Evolutionary conservation across 2,329 filamentous ascomycete species (phyloP), one percentile per base, ranked within the genome.

Genomic region (Cucurbitaria berberidis): DNA sequence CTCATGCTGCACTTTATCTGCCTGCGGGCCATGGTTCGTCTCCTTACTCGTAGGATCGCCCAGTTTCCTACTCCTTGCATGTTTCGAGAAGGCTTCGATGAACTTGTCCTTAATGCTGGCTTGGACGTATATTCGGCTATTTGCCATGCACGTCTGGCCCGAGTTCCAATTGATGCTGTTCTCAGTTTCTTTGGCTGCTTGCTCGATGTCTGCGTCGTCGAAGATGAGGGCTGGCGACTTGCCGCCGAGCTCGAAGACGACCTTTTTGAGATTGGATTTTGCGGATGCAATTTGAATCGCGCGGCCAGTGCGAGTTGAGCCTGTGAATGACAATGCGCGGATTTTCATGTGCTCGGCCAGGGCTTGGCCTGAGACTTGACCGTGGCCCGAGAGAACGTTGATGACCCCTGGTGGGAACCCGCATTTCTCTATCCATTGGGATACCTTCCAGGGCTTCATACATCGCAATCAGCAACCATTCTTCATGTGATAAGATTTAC

Each of bases 221-320:
- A 93, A 84, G 22, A 93, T 85, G 36, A 89, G 86, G 15, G 89
- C 89, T 70, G 93, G 90, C 79, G 92, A 93, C 82, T 93, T 93
- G 67, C 90, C 90, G 30, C 90, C 90, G 52, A 93, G 80, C 76
- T 93, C 93, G 72, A 90, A 90, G 78, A 93, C 89, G 21, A 92
- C 89, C 66, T 90, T 88, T 82, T 93, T 93, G 65, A 90, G 89
- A 67, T 93, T 91, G 65, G 89, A 89, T 2, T 88, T 90, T 29
- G 87, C 89, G 47, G 89, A 84, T 50, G 80, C 77, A 75, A 64
- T 63, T 43, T 87, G 93, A 73, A 93, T 93, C 78, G 93, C 91
- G 77, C 93, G 88, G 65, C 90, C 90, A 7, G 90, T 90, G 79
- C 89, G 89, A 78, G 93, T 93, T 73, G 88, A 86, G 62, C 90